Evolutionary conservation across 1,284 basidiomycete species (phyloP), one percentile per base, ranked within the genome.

Genomic region (Ceratobasidium sp.): DNA sequence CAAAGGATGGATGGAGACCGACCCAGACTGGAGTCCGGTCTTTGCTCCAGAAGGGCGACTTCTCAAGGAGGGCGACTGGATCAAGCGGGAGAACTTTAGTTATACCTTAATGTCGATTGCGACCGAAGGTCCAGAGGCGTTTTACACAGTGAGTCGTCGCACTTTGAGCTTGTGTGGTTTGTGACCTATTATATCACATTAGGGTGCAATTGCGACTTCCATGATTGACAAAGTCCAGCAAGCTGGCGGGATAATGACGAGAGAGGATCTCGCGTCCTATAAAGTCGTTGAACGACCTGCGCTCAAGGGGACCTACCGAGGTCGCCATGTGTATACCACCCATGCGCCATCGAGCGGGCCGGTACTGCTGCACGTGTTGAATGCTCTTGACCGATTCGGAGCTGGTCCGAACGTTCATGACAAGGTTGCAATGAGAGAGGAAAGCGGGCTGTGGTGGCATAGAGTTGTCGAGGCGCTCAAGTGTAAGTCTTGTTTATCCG

Each of bases 281-380:
- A 79, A 82, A 34, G 89, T 92, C 28, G 86, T 87, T 62, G 87
- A 94, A n/a, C 82, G 86, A 71, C 88, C 83, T 39, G 92, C 97
- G 3, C 82, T 97, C 48, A 79, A 89, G 77, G 92, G 93, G 3
- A 88, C 85, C 0, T 98, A 93, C 80, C 84, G 85, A 30, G 89
- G 89, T 52, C 87, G 88, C 76, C 93, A 87, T 73, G 85, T 98
- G 28, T 97, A 94, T 81, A 95, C 93, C 0, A 88, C 92, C 0
- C 87, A 88, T 77, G 89, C 92, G 10, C 96, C 96, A 5, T 90
- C 92, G 3, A 93, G 89, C 32, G 94, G 94, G 21, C 88, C 91
- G 77, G 91, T 91, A 6, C 81, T 96, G 34, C 80, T 93, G 23
- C 72, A 77, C 70, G 70, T 80, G 26, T 75, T 82, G 21, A 81